A percentile compares a stretch with the other conserved stretches of the same genome.
These are phyloP conservation scores for Lophiotrema nucula DNA, from an alignment of 495 filamentous ascomycete species.

Conservation along the genomic window DNA sequence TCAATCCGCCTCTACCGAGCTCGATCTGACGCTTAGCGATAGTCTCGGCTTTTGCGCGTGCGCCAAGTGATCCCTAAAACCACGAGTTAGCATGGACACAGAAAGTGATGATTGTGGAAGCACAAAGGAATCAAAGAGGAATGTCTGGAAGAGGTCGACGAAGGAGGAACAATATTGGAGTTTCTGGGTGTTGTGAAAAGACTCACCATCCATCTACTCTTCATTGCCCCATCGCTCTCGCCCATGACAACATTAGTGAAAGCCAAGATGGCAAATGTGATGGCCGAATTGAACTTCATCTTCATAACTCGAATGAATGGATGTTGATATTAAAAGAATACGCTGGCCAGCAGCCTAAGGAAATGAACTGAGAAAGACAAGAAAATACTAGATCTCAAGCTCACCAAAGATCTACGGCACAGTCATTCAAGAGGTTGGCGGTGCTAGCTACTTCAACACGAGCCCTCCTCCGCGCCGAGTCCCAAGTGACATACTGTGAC, in stretches of 20 bases:
- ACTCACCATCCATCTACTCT: constrained; percentile 10
- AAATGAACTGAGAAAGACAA: background rate
- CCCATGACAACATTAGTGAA: constrained; percentile 5
- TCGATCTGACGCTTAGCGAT: constrained; percentile 16
- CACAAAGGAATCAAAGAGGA: too few relatives aligned
- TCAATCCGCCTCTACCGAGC: constrained; percentile 8
- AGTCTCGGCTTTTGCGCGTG: constrained; percentile 12
- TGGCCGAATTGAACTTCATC: constrained; percentile 11
- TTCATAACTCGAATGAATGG: background rate
- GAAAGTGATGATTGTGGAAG: background rate
- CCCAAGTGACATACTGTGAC: too few relatives aligned
- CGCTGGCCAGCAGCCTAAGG: constrained; percentile 15
- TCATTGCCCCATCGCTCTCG: background rate
- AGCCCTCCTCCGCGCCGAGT: too few relatives aligned
- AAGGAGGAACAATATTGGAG: background rate
- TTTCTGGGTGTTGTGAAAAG: background rate
- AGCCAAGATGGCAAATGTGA: constrained; percentile 10
- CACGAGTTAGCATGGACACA: too few relatives aligned
- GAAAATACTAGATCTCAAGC: constrained; percentile 20
- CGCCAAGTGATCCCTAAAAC: constrained; percentile 12
- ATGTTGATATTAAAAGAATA: constrained; percentile 4
- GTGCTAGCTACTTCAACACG: background rate
- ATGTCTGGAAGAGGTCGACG: background rate
- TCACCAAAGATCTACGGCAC: background rate
- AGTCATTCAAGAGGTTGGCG: background rate